Base-by-base conservation (phyloP, 805 yeast species). In the Ogataea dorogensis region DNA sequence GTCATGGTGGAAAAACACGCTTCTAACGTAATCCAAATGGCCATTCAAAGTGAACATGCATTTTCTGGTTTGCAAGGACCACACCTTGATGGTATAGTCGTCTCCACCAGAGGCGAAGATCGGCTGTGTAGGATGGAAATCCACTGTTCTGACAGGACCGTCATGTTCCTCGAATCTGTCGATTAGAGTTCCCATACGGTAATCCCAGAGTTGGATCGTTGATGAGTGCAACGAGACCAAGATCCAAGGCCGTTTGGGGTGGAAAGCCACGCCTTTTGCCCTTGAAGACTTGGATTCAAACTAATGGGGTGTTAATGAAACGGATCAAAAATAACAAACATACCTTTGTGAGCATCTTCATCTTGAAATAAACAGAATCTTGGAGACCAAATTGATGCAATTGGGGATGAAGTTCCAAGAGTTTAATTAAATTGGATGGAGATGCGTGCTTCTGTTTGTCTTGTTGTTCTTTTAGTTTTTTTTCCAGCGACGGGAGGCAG, bases 131-230 rank as follows among this genome's bases (percentile, higher is more conserved):
- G 97, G 97, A 65, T 93, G 99, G 74, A 93, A 91, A 59, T 81
- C 91, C 26, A 93, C 86, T 42, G 89, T 80, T 65, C 99, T 80
- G 17, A 93, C 98, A 3, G 98, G 98, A 17, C 99, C 99, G 54
- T 86, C 96, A 61, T 93, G 99, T 54, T 91, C 98, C 64, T 93
- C 98, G 56, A 88, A 93, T 40, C 97, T 77, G 63, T 89, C 98
- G 58, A 93, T 80, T 59, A 93, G 68, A 3, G 97, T 88, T 28
- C 99, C 99, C 99, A 93, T 93, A 56, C 99, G 81, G 66, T 94
- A 93, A 65, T 93, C 99, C 99, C 99, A 93, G 47, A 93, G 73
- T 64, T 94, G 98, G 60, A 93, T 91, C n/a, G 96, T 88, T n/a
- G 96, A 87, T 17, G 96, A 86, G 63, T 91, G 93, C 43, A 94